Base-by-base conservation (phyloP, 1,284 basidiomycete genomes). In the Sanghuangporus sanghuang region DNA sequence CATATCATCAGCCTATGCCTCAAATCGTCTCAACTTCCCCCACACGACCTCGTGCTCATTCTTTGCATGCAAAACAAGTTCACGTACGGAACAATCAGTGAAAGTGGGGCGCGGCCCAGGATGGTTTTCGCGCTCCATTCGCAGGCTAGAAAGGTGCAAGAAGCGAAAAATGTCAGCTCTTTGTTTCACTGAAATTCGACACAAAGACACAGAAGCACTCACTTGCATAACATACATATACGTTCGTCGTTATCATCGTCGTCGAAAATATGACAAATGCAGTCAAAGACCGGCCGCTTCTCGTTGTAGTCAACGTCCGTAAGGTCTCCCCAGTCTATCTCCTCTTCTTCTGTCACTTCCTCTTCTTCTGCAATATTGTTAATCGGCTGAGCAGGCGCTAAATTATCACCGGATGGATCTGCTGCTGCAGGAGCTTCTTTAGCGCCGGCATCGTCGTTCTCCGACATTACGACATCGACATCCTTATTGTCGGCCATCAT, bases 201-300 rank as follows among this genome's bases (percentile, higher is more conserved):
- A 46, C 18, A 21, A 53, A 23, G 4, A 35, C n/a, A 42, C 11
- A 42, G 11, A 42, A 61, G 6, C 18, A 58, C 64, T 50, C 42
- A 65, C 64, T 65, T 62, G 64, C 64, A 65, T 6, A 65, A 38
- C 3, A 16, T 40, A 32, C 64, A 65, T 21, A 56, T 36, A 14
- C 64, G 58, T 40, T 62, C 64, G 18, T 65, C 64, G 18, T 57
- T 27, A 4, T 54, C 54, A 23, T 57, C 60, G 39, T 65, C 64
- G 32, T 49, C 62, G 49, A 65, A 65, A 6, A 62, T 62, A 9
- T 42, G 36, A 48, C 64, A 62, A 21, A 65, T 42, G 42, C 59
- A 65, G 4, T 62, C 53, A 32, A 62, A 21, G 8, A 65, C 64
- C 4, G 59, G 44, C 16, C 16, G 64, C 23, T 62, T 61, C 16